Base-by-base conservation (phyloP, 352 stramenopile species). In the Phytophthora palmivora region DNA sequence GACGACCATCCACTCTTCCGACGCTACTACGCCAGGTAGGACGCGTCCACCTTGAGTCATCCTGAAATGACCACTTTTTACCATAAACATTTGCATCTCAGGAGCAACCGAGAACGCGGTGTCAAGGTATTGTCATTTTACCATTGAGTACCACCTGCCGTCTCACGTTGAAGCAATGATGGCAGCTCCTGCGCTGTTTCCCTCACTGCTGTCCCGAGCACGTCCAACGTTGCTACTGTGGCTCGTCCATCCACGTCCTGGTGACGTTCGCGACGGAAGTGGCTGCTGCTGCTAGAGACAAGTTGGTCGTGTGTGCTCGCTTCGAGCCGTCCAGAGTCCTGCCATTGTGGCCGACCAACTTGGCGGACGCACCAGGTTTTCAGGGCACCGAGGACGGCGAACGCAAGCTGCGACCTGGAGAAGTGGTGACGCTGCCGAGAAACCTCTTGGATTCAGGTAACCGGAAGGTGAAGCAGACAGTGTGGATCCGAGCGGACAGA, bases 121-220 rank as follows among this genome's bases (percentile, higher is more conserved):
- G 24, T 28, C 24, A 28, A 28, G 24, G 24, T 28, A 28, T 28
- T 28, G 24, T 28, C 24, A 6, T 6, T 28, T 28, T 28, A 6
- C 24, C 24, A 28, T 6, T 6, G 3, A 28, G 3, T 28, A 6
- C 24, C 24, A 28, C 24, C 24, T 28, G 3, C 24, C 24, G 24
- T 6, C 24, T 28, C 24, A 28, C 24, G 6, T 28, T 3, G 24
- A 28, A 28, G 24, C 3, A 28, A 28, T 28, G 24, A 28, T 28
- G 24, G 24, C 6, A 28, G 24, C 24, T 28, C 24, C 24, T 28
- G 24, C 24, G 24, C 24, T 28, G 24, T 28, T 84, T 84, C 56
- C 72, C 76, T 2, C 72, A 85, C 38, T 85, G 72, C 53, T 80
- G 76, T 41, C 72, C 72, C 8, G 67, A 74, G 18, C 70, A 82